Evolutionary conservation across 441 rosid species (phyloP).

Genomic region (Adansonia rubrostipa): DNA sequence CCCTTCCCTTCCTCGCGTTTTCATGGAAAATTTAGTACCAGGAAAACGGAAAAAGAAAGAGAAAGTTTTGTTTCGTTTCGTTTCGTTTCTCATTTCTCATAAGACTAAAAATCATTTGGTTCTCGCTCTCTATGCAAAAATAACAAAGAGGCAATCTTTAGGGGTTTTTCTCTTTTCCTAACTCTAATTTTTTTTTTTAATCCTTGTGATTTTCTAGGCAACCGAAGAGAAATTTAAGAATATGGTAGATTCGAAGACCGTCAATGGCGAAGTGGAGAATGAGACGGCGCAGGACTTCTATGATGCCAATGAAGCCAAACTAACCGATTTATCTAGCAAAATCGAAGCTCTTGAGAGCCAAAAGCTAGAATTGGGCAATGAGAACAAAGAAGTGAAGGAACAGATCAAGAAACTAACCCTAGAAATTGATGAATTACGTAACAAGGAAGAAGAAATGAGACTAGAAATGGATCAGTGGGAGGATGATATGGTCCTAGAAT

Average conservation of each 20-base stretch:
- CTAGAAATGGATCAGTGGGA: slow-evolving; percentile 54
- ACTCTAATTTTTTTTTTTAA: not conserved
- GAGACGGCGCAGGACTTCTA: slow-evolving; percentile 42
- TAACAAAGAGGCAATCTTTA: not conserved
- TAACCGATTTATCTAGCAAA: slow-evolving; percentile 41
- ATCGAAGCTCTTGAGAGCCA: slow-evolving; percentile 53
- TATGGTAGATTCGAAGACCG: slow-evolving; percentile 55
- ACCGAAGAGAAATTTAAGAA: not conserved
- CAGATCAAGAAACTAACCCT: slow-evolving; percentile 36
- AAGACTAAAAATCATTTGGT: not conserved
- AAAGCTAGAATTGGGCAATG: slow-evolving; percentile 45
- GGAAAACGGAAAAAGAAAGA: not conserved
- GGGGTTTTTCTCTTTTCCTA: not conserved
- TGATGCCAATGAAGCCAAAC: slow-evolving; percentile 42
- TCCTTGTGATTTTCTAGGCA: slow-evolving; percentile 2
- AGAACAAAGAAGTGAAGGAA: slow-evolving; percentile 48
- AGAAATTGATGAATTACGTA: slow-evolving; percentile 49
- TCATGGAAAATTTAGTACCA: not conserved
- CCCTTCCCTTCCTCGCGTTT: not conserved
- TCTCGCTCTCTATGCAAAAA: not conserved
- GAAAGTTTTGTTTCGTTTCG: not conserved
- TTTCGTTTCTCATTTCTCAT: not conserved
- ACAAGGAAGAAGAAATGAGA: slow-evolving; percentile 43
- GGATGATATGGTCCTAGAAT: slow-evolving; percentile 51
- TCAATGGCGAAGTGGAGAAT: slow-evolving; percentile 45